phyloP scores from a whole-genome alignment of 306 rosid genomes.

The Betula pendula region DNA sequence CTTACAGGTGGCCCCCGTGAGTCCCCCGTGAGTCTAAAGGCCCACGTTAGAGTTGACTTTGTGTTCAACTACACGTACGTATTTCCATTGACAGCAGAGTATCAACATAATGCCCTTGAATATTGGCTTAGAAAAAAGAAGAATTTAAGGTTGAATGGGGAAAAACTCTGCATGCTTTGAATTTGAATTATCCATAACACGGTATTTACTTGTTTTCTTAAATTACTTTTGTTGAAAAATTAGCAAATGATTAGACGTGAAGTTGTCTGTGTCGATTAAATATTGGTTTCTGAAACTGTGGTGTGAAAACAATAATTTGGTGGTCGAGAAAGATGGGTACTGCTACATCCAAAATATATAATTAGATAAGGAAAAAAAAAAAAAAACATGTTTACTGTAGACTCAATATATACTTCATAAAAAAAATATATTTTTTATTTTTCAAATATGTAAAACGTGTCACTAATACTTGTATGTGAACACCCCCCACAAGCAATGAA shows the following conservation, averaged over 20 bases:
- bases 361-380: not conserved
- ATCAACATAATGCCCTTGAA: not conserved
- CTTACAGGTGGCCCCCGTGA: too few species aligned
- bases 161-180: not conserved
- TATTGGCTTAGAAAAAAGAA: not conserved
- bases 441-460: not conserved
- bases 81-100: too few species aligned
- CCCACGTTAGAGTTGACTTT: too few species aligned
- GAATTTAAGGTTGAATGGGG: not conserved
- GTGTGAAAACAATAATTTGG: not conserved
- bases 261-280: too few species aligned
- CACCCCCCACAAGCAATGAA: not conserved
- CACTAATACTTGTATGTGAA: not conserved
- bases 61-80: too few species aligned
- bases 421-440: not conserved
- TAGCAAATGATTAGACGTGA: too few species aligned
- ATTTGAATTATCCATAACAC: not conserved
- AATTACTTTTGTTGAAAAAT: too few species aligned
- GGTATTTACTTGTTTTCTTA: not conserved
- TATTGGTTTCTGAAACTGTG: not conserved
- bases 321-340: not conserved
- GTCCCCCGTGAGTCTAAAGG: too few species aligned
- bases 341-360: not conserved
- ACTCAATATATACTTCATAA: too few species aligned
- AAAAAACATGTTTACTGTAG: not conserved